phyloP scores from a whole-genome alignment of 208 protist species.

The Giardia duodenalis region DNA sequence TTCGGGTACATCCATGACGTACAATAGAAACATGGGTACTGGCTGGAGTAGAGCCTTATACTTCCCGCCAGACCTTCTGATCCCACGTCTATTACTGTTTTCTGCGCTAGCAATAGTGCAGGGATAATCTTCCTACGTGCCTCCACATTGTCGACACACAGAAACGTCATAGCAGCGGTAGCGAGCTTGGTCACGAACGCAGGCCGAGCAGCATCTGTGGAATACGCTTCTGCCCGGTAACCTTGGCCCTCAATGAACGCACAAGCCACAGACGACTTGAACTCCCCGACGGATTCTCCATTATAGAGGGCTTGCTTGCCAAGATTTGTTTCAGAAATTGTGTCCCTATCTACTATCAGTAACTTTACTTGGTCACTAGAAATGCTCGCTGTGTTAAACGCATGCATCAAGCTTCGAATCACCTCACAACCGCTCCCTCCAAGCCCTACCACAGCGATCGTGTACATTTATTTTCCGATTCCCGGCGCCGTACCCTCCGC shows the following conservation, averaged over 20 bases:
- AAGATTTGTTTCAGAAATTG: background rate
- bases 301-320: background rate
- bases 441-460: too few species aligned
- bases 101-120: background rate
- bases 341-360: background rate
- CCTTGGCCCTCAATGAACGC: background rate
- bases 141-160: background rate
- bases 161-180: background rate
- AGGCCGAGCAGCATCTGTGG: background rate
- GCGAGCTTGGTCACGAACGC: background rate
- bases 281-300: background rate
- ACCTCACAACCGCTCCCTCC: too few species aligned
- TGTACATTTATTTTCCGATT: too few species aligned
- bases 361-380: too few species aligned
- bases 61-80: background rate
- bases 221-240: background rate
- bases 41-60: background rate
- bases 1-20: background rate
- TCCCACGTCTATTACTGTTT: background rate
- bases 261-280: background rate
- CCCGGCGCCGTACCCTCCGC: too few species aligned
- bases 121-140: background rate
- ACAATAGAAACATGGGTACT: background rate
- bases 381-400: too few species aligned
- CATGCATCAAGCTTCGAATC: too few species aligned